Conservation (phyloP, 495 filamentous ascomycete species). For the Saxophila tyrrhenica region DNA sequence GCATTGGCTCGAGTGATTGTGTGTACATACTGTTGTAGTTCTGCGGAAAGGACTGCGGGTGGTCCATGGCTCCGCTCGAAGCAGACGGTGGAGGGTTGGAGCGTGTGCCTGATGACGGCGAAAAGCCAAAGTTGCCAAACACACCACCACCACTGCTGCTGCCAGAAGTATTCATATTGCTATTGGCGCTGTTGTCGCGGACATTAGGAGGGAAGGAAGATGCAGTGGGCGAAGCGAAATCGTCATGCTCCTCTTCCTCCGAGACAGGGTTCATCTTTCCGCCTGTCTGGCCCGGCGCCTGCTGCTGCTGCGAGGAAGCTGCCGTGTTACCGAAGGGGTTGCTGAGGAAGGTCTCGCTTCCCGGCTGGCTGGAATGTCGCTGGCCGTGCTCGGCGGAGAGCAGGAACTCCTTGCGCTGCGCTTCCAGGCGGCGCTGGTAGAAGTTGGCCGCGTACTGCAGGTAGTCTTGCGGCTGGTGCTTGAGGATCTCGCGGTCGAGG, state of each 20-base stretch:
- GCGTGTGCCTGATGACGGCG: constrained; percentile 5
- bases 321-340: constrained; percentile 41
- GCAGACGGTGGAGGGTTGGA: constrained; percentile 13
- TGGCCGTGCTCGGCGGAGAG: constrained; percentile 26
- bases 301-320: not conserved
- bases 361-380: constrained; percentile 31
- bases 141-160: constrained; percentile 4
- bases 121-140: constrained; percentile 31
- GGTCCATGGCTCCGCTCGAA: constrained; percentile 12
- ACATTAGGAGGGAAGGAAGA: constrained; percentile 35
- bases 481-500: constrained; percentile 45
- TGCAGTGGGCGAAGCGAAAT: constrained; percentile 48
- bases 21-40: constrained; percentile 44
- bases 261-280: too few species aligned
- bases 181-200: constrained; percentile 13
- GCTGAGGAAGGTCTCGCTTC: constrained; percentile 43
- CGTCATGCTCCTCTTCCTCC: constrained; percentile 54
- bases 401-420: constrained; percentile 45
- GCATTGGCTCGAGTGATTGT: too few species aligned
- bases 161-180: not conserved
- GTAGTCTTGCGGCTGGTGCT: constrained; percentile 43
- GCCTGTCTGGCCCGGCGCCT: too few species aligned
- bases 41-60: constrained; percentile 61
- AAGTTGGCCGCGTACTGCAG: constrained; percentile 59
- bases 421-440: constrained; percentile 50